Evolutionary conservation across 116 monocot genomes (phyloP).

Genomic region (Trichopus zeylanicus): DNA sequence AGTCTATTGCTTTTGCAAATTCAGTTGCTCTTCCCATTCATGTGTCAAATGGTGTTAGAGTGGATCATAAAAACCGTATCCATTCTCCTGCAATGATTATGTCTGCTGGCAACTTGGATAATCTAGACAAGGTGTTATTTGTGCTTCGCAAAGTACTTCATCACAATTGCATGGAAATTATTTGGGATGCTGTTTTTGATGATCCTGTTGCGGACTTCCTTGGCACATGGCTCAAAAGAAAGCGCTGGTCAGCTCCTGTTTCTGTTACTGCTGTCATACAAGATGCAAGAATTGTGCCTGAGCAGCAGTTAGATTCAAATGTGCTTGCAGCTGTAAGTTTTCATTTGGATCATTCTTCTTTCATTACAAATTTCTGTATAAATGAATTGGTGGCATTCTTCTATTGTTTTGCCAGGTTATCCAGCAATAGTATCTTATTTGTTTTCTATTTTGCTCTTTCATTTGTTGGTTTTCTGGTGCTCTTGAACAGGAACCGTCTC

Average conservation of each 20-base stretch:
- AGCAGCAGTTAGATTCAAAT: slow-evolving; percentile 12
- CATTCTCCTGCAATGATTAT: slow-evolving; percentile 10
- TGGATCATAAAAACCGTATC: background rate
- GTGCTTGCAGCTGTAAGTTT: slow-evolving; percentile 10
- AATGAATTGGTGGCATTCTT: background rate
- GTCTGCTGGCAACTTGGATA: slow-evolving; percentile 9
- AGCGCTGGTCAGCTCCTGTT: slow-evolving; percentile 25
- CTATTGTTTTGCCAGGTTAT: background rate
- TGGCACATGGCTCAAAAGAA: slow-evolving; percentile 52
- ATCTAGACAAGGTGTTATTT: slow-evolving; percentile 39
- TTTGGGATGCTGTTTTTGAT: slow-evolving; percentile 72
- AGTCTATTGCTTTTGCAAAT: slow-evolving; percentile 7
- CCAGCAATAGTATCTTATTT: background rate
- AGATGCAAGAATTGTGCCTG: background rate
- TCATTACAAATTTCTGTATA: too few relatives aligned
- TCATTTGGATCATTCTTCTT: too few relatives aligned
- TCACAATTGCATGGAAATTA: slow-evolving; percentile 55
- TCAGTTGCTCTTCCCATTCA: slow-evolving; percentile 7
- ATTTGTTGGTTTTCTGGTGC: slow-evolving; percentile 10
- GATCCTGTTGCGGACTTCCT: slow-evolving; percentile 53
- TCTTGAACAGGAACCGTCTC: slow-evolving; percentile 6
- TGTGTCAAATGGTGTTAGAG: slow-evolving; percentile 14
- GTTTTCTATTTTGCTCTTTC: background rate
- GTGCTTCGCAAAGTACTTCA: slow-evolving; percentile 30
- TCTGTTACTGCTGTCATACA: slow-evolving; percentile 9